Evolutionary conservation across 306 rosid genomes (phyloP).

Genomic region (Casuarina glauca): DNA sequence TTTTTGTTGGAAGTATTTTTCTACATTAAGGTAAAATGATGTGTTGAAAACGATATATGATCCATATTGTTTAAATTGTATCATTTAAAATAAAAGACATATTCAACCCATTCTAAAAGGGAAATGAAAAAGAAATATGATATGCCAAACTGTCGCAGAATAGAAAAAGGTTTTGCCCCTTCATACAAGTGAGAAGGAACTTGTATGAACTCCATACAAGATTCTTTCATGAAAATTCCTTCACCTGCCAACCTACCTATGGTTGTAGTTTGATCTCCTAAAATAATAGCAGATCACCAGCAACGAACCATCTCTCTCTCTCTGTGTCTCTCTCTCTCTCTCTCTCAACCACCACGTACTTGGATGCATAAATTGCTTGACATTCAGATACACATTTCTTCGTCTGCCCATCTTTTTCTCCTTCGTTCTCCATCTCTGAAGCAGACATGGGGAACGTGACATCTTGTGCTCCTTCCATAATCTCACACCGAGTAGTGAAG

Average conservation of each 20-base stretch:
- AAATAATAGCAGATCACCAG: slow-evolving; percentile 37
- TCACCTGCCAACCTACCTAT: neutral
- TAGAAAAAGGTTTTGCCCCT: too few relatives aligned
- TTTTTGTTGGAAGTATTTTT: too few relatives aligned
- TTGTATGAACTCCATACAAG: too few relatives aligned
- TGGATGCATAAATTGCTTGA: slow-evolving; percentile 39
- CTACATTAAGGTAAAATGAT: too few relatives aligned
- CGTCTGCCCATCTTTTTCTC: neutral
- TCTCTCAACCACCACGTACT: slow-evolving; percentile 25
- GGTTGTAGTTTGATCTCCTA: neutral
- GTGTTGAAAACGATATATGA: too few relatives aligned
- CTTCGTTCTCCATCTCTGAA: neutral
- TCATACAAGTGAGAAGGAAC: too few relatives aligned
- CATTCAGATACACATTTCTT: slow-evolving; percentile 10
- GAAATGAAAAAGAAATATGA: too few relatives aligned
- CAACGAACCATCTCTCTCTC: slow-evolving; percentile 25
- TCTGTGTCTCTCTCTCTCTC: neutral
- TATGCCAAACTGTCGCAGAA: too few relatives aligned
- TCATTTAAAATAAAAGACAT: too few relatives aligned
- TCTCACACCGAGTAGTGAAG: slow-evolving; percentile 43
- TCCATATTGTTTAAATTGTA: too few relatives aligned
- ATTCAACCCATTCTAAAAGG: too few relatives aligned
- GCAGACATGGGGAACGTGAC: slow-evolving; percentile 68
- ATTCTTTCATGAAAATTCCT: neutral
- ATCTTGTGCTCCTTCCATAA: slow-evolving; percentile 67